Base-by-base conservation (phyloP, 2,329 filamentous ascomycete species). In the Diaporthe velutina region DNA sequence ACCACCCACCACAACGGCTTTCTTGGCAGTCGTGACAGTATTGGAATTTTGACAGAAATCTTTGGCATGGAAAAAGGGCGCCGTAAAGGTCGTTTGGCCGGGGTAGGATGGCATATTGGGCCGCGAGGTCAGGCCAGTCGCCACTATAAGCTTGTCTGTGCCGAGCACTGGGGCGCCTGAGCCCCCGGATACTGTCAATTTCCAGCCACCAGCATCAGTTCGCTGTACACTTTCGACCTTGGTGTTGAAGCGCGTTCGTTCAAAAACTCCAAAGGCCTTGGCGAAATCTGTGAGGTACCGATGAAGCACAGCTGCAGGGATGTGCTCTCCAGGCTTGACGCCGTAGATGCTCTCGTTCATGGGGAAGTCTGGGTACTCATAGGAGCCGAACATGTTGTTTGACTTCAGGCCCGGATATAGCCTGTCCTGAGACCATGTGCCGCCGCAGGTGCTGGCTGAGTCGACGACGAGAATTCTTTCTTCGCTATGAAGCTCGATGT, bases 331-430 rank as follows among this genome's bases (percentile, higher is more conserved):
- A 0, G 83, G 80, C 60, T 85, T 80, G 40, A 90, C 82, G 1
- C 84, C 85, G 78, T 89, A 92, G 0, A 83, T 86, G 25, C 87
- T 87, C 13, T 84, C 82, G 75, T 88, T 85, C 91, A 96, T 93
- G 25, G 93, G 92, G 75, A 94, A 94, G 78, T 95, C 94, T 0
- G 90, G 90, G 79, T 90, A 95, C 81, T 96, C 93, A 78, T 92
- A 95, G 0, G 91, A 93, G 3, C 93, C 93, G 19, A 92, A 81
- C 80, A 94, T 88, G 79, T 95, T 95, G 83, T 96, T 96, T 70
- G 90, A 91, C 79, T 91, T 93, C 61, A 96, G 87, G 1, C 90
- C 91, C 0, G 91, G 89, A 80, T 95, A 93, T 0, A 95, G 83
- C 1, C 93, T 88, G 50, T 93, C 85, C 73, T 90, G 85, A 8